A percentile compares a stretch with the other conserved stretches of the same genome.
phyloP scores from a whole-genome alignment of 1,284 basidiomycete genomes.

The Acaromyces ingoldii region DNA sequence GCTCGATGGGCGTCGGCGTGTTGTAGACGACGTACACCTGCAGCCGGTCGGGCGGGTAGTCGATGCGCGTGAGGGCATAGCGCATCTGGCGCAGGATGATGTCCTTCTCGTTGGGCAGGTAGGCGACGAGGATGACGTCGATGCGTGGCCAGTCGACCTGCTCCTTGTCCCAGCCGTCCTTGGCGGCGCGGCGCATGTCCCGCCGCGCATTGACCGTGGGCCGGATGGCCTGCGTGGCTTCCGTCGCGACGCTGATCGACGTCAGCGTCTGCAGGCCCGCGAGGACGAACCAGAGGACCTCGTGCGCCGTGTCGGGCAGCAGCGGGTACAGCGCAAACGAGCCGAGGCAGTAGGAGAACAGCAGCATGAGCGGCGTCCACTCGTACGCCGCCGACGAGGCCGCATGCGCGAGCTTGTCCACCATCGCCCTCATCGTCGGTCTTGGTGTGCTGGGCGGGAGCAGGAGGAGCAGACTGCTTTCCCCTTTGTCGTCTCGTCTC shows the following conservation, averaged over 20 bases:
- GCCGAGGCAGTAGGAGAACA: constrained; percentile 19
- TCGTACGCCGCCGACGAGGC: constrained; percentile 25
- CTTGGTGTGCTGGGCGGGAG: no score
- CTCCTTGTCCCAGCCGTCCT: constrained; percentile 10
- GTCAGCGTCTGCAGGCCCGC: constrained; percentile 30
- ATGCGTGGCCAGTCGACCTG: constrained; percentile 27
- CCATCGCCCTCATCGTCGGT: no score
- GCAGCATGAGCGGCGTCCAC: constrained; percentile 31
- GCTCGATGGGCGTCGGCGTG: constrained; percentile 36
- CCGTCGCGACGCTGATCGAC: constrained; percentile 25
- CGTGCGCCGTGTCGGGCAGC: constrained; percentile 25
- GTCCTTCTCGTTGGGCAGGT: constrained; percentile 39
- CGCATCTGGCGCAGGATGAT: constrained; percentile 38
- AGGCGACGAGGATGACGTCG: constrained; percentile 39
- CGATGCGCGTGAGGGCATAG: constrained; percentile 31
- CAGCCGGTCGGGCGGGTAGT: constrained; percentile 30
- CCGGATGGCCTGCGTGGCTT: constrained; percentile 33
- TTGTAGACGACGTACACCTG: constrained; percentile 42
- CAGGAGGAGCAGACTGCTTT: no score
- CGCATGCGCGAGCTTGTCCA: no score
- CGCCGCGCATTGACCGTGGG: constrained; percentile 28
- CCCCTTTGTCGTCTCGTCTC: no score
- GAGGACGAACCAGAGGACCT: constrained; percentile 32
- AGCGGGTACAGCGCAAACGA: constrained; percentile 34
- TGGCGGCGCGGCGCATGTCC: constrained; percentile 22